Conservation (phyloP, 2,329 filamentous ascomycete species). For the Aspergillus bombycis region DNA sequence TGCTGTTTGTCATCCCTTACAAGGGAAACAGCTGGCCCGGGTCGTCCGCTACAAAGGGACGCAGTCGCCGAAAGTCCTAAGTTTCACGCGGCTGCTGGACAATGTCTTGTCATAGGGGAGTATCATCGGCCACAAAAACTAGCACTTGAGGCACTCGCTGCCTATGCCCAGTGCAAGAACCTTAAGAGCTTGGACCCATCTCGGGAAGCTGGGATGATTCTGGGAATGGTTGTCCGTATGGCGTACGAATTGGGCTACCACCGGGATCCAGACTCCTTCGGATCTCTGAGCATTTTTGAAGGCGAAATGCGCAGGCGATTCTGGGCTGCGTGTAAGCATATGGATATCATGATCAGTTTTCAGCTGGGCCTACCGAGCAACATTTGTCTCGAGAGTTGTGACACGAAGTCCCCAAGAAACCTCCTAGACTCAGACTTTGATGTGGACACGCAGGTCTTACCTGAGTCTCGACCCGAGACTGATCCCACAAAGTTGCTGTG, state of each 20-base stretch:
- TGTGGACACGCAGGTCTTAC: neutral
- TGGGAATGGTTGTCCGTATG: neutral
- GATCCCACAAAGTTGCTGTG: neutral
- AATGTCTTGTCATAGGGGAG: neutral
- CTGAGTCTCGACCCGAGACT: neutral
- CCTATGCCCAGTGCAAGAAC: neutral
- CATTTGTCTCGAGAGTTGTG: neutral
- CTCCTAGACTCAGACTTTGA: conserved; percentile 2
- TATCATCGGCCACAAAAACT: neutral
- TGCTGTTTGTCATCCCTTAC: neutral
- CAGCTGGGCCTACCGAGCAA: neutral
- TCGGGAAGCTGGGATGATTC: neutral
- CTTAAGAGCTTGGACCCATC: neutral
- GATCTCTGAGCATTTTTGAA: neutral
- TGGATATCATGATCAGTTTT: neutral
- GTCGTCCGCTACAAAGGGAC: neutral
- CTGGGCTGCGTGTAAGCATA: neutral
- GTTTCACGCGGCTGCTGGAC: neutral
- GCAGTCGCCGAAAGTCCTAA: neutral
- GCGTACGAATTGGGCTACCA: neutral
- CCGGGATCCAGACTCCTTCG: neutral
- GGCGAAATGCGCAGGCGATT: neutral
- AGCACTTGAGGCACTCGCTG: neutral
- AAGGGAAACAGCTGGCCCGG: neutral
- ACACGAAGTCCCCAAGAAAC: neutral